Base-by-base conservation (phyloP, 352 stramenopile genomes). In the Hyaloperonospora brassicae region DNA sequence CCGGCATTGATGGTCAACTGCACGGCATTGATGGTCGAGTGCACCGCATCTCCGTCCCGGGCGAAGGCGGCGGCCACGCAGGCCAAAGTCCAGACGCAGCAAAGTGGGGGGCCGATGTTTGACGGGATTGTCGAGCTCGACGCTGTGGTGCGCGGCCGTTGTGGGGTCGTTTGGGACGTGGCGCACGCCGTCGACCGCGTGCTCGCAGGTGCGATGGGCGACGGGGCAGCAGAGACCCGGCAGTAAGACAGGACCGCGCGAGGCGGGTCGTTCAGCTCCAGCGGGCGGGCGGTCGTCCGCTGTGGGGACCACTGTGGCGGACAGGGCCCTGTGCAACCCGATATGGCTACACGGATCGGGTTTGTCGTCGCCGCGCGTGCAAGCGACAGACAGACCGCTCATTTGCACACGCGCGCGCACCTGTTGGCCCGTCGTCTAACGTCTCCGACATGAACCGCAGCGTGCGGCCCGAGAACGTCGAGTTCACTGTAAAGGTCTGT, bases 401-500 rank as follows among this genome's bases (percentile, higher is more conserved):
- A 31, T 3, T 7, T 3, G 7, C 27, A 31, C 27, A 31, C 27
- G 7, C 27, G 3, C 27, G 7, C 27, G 27, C 27, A 31, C 27
- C 27, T 31, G n/a, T 31, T 7, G 7, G 27, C 3, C 27, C 3
- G 27, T 31, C 27, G 3, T 31, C 7, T 31, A 13, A 1, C 5
- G 12, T 17, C 24, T 35, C 22, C n/a, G n/a, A n/a, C 22, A 87
- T 89, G 76, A 93, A 90, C 62, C 73, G 82, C 22, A 90, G 72
- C 38, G 76, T 90, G 56, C 82, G 82, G 23, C 79, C 78, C 25
- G 93, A 98, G 61, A 96, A 97, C 71, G 90, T 98, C 39, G 93
- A 98, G 66, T 98, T 98, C 66, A 97, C 89, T 43, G 93, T 98
- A 62, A 97, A 73, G 87, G 93, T 91, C 57, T 30, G 34, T 31